phyloP scores from a whole-genome alignment of 2,329 filamentous ascomycete species.

The Amesomyces nigricolor region DNA sequence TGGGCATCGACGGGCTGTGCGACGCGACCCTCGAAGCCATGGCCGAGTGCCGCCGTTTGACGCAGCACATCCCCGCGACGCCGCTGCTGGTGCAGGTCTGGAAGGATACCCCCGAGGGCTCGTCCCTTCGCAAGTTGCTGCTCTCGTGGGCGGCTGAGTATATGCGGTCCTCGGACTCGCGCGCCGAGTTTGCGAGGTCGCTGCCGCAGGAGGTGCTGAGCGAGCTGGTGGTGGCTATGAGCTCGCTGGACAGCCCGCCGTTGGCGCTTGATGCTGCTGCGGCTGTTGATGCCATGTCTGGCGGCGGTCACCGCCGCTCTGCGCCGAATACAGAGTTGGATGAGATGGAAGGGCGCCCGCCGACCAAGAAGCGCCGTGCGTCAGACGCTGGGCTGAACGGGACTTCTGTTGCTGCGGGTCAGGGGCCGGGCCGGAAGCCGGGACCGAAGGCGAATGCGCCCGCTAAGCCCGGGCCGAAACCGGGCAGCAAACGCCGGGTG shows the following conservation, averaged over 20 bases:
- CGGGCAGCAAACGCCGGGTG: constrained; percentile 29
- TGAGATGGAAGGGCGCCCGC: constrained; percentile 17
- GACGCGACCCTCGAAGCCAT: constrained; percentile 53
- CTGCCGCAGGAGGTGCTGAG: constrained; percentile 58
- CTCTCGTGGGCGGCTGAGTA: constrained; percentile 60
- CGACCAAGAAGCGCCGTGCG: constrained; percentile 41
- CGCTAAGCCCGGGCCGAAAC: constrained; percentile 26
- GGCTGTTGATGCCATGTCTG: constrained; percentile 6
- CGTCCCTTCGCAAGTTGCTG: constrained; percentile 52
- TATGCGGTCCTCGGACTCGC: constrained; percentile 51
- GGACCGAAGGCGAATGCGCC: constrained; percentile 30
- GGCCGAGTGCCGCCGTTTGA: constrained; percentile 49
- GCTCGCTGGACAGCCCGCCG: constrained; percentile 43
- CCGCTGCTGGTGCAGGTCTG: constrained; percentile 56
- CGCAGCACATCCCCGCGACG: constrained; percentile 51
- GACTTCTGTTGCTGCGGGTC: constrained; percentile 18
- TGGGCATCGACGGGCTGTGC: constrained; percentile 51
- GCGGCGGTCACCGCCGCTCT: constrained; percentile 29
- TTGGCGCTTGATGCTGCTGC: constrained; percentile 28
- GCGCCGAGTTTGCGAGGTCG: constrained; percentile 54
- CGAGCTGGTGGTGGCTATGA: constrained; percentile 58
- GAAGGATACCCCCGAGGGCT: constrained; percentile 57
- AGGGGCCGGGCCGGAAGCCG: constrained; percentile 26
- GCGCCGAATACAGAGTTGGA: constrained; percentile 34
- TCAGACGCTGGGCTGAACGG: constrained; percentile 31